Base-by-base conservation (phyloP, 306 rosid genomes). In the Quercus bicolor region DNA sequence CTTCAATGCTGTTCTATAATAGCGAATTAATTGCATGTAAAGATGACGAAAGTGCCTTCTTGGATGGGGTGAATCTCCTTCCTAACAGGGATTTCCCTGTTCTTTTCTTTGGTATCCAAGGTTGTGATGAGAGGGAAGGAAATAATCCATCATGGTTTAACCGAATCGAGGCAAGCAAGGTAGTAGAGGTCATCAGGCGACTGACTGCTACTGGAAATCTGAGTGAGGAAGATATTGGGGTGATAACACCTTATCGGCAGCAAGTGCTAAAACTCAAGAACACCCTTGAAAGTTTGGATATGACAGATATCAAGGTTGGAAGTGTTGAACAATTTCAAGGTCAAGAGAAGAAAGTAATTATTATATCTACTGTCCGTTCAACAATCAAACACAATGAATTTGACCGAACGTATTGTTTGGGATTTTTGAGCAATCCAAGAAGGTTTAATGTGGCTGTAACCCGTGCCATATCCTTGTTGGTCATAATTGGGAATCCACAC, bases 121-220 rank as follows among this genome's bases (percentile, higher is more conserved):
- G 99, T 54, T 91, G 94, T 23, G 99, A 95, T 82, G 99, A 95
- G 87, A 89, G 99, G 78, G 98, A 95, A 84, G 99, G 98, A 69
- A 90, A 84, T 75, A 95, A 95, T 77, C 99, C 99, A 16, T 95
- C 99, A n/a, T 95, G 98, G 99, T 95, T 95, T 83, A 95, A 95
- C 83, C 84, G 99, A 79, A 83, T 90, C 5, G 98, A 95, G 87
- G 98, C 84, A 29, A 93, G 98, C 78, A 95, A 93, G 85, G 98
- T 91, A 59, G 84, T 86, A 26, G 97, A 93, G 75, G 57, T 89
- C 29, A 84, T 88, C 33, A 82, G 64, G 78, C 86, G 55, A 79
- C 80, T 95, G 81, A 86, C 80, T 34, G 73, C 82, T 3, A 77
- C 60, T 68, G 90, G 89, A 64, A 85, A 80, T 56, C 59, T 88